Conservation (phyloP, 371 early-diverging fungal genomes). For the Mucor racemosus region DNA sequence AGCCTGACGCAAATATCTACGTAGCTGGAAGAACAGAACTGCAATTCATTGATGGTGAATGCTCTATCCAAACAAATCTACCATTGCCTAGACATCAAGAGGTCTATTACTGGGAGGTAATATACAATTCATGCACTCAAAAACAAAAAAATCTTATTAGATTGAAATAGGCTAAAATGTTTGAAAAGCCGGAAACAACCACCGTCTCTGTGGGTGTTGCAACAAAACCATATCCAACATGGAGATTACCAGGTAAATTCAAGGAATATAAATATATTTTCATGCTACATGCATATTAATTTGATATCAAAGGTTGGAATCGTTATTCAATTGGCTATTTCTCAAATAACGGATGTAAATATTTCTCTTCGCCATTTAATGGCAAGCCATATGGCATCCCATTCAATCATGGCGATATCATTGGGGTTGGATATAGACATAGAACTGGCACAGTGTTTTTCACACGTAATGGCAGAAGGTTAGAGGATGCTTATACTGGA, state of each 20-base stretch:
- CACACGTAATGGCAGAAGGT: slow-evolving; percentile 73
- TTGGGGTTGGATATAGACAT: slow-evolving; percentile 80
- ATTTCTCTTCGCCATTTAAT: slow-evolving; percentile 68
- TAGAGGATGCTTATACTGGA: slow-evolving; percentile 63
- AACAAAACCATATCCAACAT: slow-evolving; percentile 72
- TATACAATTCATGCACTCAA: neutral
- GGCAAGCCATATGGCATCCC: slow-evolving; percentile 64
- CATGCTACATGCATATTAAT: neutral
- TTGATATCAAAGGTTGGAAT: slow-evolving; percentile 73
- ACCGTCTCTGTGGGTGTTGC: slow-evolving; percentile 70
- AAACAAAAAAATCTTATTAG: neutral
- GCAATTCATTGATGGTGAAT: slow-evolving; percentile 73
- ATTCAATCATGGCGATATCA: slow-evolving; percentile 74
- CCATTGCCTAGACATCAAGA: slow-evolving; percentile 81
- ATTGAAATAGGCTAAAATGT: slow-evolving; percentile 64
- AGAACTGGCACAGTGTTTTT: slow-evolving; percentile 79
- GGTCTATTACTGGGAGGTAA: slow-evolving; percentile 73
- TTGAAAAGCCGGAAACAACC: slow-evolving; percentile 65
- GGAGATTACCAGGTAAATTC: slow-evolving; percentile 70
- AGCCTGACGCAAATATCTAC: slow-evolving; percentile 67
- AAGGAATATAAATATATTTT: neutral
- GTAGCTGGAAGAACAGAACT: slow-evolving; percentile 81
- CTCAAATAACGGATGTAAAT: slow-evolving; percentile 65
- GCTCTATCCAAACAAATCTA: slow-evolving; percentile 83
- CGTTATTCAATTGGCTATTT: slow-evolving; percentile 76